phyloP scores from a whole-genome alignment of 83 land plant genomes.

The Picea abies region DNA sequence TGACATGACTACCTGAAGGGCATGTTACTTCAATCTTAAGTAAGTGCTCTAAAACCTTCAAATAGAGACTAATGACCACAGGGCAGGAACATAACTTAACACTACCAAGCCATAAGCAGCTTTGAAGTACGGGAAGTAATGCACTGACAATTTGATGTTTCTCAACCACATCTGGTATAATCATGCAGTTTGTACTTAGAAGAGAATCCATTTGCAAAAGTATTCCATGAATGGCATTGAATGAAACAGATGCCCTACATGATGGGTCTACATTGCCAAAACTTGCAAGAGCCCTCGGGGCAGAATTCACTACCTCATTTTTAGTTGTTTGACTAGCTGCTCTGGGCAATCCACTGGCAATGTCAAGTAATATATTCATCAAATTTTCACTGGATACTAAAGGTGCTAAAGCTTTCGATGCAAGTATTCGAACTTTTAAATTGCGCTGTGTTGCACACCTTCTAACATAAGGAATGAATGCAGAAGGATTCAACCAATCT shows the following conservation, averaged over 20 bases:
- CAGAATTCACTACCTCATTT: neutral
- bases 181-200: slow-evolving; percentile 64
- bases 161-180: slow-evolving; percentile 54
- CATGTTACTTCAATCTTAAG: slow-evolving; percentile 43
- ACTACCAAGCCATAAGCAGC: slow-evolving; percentile 72
- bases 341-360: slow-evolving; percentile 67
- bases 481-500: slow-evolving; percentile 83
- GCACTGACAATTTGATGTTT: slow-evolving; percentile 60
- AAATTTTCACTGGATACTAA: slow-evolving; percentile 85
- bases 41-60: slow-evolving; percentile 64
- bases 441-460: slow-evolving; percentile 92
- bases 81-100: slow-evolving; percentile 57
- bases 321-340: slow-evolving; percentile 11
- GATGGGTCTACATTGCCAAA: slow-evolving; percentile 8
- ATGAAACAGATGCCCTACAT: slow-evolving; percentile 18
- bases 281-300: neutral
- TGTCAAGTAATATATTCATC: slow-evolving; percentile 35
- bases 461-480: slow-evolving; percentile 77
- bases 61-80: slow-evolving; percentile 55
- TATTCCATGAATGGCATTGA: slow-evolving; percentile 85
- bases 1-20: slow-evolving; percentile 12
- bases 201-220: slow-evolving; percentile 80
- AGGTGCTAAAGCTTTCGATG: slow-evolving; percentile 87
- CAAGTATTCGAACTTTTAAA: slow-evolving; percentile 86
- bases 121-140: slow-evolving; percentile 40